phyloP scores from a whole-genome alignment of 2,329 filamentous ascomycete species.

The Sporothrix phasma region DNA sequence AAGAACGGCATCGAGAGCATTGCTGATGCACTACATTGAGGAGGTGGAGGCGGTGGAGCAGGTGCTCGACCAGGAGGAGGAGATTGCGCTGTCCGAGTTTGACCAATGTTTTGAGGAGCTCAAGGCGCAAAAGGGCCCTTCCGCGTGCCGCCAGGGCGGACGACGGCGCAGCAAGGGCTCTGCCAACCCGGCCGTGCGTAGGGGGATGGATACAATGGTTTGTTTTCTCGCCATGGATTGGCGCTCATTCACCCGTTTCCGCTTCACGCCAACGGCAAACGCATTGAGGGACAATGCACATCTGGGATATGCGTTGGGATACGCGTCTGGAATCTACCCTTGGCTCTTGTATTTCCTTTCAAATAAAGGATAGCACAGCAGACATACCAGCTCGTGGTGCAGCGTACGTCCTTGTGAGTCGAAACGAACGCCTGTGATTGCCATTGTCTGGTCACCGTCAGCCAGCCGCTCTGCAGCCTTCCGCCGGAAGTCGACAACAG shows the following conservation, averaged over 20 bases:
- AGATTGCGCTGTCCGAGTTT: slow-evolving; percentile 78
- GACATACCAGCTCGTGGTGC: too few relatives aligned
- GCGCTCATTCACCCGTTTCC: too few relatives aligned
- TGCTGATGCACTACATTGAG: slow-evolving; percentile 97
- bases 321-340: too few relatives aligned
- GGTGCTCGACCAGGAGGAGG: slow-evolving; percentile 84
- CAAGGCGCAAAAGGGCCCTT: slow-evolving; percentile 42
- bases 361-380: too few relatives aligned
- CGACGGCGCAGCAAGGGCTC: slow-evolving; percentile 28
- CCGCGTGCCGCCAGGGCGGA: slow-evolving; percentile 29
- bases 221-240: too few relatives aligned
- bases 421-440: too few relatives aligned
- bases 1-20: slow-evolving; percentile 98
- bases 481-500: too few relatives aligned
- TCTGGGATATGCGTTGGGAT: neutral
- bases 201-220: neutral
- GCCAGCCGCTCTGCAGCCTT: too few relatives aligned
- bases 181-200: slow-evolving; percentile 20
- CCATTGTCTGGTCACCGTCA: too few relatives aligned
- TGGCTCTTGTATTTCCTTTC: too few relatives aligned
- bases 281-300: neutral
- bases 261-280: neutral
- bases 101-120: slow-evolving; percentile 87
- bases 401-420: too few relatives aligned
- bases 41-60: slow-evolving; percentile 91